phyloP scores from a whole-genome alignment of 2,329 filamentous ascomycete species.

The Alternaria burnsii region DNA sequence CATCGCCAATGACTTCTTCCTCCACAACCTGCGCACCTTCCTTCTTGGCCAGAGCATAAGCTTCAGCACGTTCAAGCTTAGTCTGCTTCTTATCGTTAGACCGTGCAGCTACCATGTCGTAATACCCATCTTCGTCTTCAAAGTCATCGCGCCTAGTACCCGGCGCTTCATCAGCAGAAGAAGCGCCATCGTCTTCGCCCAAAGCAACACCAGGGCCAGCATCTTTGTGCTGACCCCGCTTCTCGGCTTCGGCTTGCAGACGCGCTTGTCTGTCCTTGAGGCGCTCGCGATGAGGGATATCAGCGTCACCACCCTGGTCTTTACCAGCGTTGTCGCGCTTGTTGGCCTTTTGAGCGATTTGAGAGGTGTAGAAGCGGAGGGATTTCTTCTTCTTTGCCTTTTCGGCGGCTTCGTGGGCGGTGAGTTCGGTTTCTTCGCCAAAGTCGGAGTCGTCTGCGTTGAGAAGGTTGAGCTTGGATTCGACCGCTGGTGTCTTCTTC shows the following conservation, averaged over 20 bases:
- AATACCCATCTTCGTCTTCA: constrained; percentile 76
- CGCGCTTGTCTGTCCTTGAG: constrained; percentile 85
- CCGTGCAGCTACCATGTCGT: constrained; percentile 81
- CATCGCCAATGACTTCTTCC: constrained; percentile 74
- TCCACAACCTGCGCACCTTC: constrained; percentile 70
- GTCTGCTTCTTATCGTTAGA: constrained; percentile 73
- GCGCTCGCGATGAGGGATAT: constrained; percentile 88
- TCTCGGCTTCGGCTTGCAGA: constrained; percentile 87
- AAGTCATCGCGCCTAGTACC: constrained; percentile 50
- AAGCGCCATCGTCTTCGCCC: constrained; percentile 68
- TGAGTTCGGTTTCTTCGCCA: constrained; percentile 85
- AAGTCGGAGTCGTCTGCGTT: constrained; percentile 82
- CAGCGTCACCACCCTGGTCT: constrained; percentile 79
- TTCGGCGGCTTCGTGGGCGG: constrained; percentile 79
- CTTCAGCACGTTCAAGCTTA: constrained; percentile 73
- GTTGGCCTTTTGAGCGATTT: constrained; percentile 93
- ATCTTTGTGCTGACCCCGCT: constrained; percentile 72
- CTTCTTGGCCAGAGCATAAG: constrained; percentile 62
- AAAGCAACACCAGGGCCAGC: constrained; percentile 69
- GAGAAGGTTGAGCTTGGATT: constrained; percentile 45
- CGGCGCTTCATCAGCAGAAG: constrained; percentile 67
- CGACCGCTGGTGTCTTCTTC: constrained; percentile 25
- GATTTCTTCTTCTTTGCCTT: constrained; percentile 91
- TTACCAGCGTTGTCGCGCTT: constrained; percentile 78
- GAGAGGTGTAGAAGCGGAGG: constrained; percentile 96